These are phyloP conservation scores for Syzygium oleosum DNA, from an alignment of 345 rosid genomes.

Conservation along the genomic window DNA sequence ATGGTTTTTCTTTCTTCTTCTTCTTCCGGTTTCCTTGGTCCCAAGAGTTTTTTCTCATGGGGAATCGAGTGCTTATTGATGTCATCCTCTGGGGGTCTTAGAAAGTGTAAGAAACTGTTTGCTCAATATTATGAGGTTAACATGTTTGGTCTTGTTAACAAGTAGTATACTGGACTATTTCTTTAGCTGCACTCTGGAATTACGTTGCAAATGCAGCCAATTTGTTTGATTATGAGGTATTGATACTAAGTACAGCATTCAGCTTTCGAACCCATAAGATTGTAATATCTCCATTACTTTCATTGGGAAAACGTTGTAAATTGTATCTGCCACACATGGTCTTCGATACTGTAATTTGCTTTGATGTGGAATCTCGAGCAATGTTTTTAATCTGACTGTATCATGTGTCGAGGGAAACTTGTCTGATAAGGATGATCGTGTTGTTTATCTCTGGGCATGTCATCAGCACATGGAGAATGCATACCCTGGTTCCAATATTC, in stretches of 20 bases:
- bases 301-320: neutral
- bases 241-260: neutral
- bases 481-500: conserved; percentile 77
- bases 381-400: neutral
- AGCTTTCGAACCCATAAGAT: no score
- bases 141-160: no score
- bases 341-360: neutral
- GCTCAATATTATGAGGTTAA: no score
- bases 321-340: neutral
- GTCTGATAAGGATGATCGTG: conserved; percentile 7
- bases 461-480: conserved; percentile 97
- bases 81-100: no score
- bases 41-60: no score
- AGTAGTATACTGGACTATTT: no score
- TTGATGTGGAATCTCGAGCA: neutral
- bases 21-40: no score
- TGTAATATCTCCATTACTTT: no score
- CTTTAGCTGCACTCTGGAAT: conserved; percentile 4
- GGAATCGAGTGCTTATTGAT: no score
- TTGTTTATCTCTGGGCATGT: conserved; percentile 28
- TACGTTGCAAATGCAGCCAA: conserved; percentile 2
- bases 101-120: no score
- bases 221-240: neutral
- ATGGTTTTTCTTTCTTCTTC: no score
- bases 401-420: neutral